Conservation (phyloP, 495 filamentous ascomycete genomes). For the Xylaria telfairii region DNA sequence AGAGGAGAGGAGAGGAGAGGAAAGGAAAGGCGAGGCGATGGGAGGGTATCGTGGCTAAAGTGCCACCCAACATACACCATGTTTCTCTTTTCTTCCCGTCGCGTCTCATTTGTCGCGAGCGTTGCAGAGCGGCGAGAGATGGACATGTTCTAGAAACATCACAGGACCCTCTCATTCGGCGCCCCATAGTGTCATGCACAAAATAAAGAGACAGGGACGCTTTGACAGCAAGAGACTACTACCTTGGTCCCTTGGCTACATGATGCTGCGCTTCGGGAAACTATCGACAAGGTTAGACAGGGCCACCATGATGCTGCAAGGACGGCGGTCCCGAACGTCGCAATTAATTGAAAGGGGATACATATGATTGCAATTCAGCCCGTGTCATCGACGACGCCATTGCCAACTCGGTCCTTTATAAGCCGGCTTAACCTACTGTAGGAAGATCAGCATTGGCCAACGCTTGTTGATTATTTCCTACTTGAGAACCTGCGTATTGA, state of each 20-base stretch:
- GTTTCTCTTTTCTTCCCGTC: no score
- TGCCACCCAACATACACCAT: conserved; percentile 5
- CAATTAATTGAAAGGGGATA: neutral
- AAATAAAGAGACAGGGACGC: no score
- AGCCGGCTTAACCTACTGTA: no score
- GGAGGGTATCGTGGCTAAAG: neutral
- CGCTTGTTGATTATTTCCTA: neutral
- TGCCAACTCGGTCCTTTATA: neutral
- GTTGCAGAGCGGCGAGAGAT: neutral
- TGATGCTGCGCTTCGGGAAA: neutral
- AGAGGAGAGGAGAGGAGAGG: neutral
- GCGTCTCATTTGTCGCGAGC: neutral
- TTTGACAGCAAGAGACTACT: no score
- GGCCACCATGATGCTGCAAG: neutral
- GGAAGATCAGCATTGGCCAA: neutral
- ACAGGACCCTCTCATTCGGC: neutral
- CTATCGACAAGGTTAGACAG: neutral
- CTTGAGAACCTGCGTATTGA: neutral
- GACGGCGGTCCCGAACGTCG: neutral
- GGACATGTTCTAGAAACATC: neutral
- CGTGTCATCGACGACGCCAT: neutral
- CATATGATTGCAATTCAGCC: neutral
- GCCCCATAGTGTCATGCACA: neutral
- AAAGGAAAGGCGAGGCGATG: neutral
- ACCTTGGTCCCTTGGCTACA: no score